These are phyloP conservation scores for Eutypella sp. DNA, from an alignment of 2,329 filamentous ascomycete genomes.

Conservation along the genomic window DNA sequence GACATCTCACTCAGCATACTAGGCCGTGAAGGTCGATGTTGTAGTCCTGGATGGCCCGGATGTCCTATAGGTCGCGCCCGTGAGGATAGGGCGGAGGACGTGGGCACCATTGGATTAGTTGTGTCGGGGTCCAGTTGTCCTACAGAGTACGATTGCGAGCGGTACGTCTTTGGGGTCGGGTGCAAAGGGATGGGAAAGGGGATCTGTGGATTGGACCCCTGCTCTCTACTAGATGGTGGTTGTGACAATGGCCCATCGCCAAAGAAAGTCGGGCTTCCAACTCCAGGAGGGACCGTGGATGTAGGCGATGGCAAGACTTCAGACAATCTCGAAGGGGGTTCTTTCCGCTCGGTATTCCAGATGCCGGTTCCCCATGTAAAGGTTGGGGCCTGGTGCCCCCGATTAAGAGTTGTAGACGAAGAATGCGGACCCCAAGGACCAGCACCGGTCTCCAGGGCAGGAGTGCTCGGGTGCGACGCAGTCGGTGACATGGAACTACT, in stretches of 20 bases:
- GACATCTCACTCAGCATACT: constrained; percentile 72
- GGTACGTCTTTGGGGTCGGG: constrained; percentile 85
- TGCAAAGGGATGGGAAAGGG: constrained; percentile 85
- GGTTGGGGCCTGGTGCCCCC: constrained; percentile 39
- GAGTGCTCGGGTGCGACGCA: constrained; percentile 75
- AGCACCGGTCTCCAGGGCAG: constrained; percentile 58
- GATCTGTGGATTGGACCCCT: constrained; percentile 58
- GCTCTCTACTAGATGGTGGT: constrained; percentile 48
- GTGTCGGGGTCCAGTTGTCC: constrained; percentile 76
- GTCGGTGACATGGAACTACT: constrained; percentile 74
- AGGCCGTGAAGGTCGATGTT: constrained; percentile 75
- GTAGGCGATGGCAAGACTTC: constrained; percentile 75
- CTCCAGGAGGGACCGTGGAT: constrained; percentile 46
- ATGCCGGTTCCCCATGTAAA: constrained; percentile 78
- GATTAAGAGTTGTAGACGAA: constrained; percentile 40
- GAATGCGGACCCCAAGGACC: constrained; percentile 52
- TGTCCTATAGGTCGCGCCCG: constrained; percentile 51
- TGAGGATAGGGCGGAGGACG: constrained; percentile 45
- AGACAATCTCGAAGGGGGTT: constrained; percentile 66
- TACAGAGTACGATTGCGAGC: constrained; percentile 95
- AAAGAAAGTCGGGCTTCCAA: constrained; percentile 40
- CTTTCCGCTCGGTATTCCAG: constrained; percentile 76
- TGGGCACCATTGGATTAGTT: constrained; percentile 34
- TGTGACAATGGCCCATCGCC: constrained; percentile 42
- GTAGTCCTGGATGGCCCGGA: constrained; percentile 64